Evolutionary conservation across 208 protist genomes (phyloP).

Genomic region (Angomonas desouzai): DNA sequence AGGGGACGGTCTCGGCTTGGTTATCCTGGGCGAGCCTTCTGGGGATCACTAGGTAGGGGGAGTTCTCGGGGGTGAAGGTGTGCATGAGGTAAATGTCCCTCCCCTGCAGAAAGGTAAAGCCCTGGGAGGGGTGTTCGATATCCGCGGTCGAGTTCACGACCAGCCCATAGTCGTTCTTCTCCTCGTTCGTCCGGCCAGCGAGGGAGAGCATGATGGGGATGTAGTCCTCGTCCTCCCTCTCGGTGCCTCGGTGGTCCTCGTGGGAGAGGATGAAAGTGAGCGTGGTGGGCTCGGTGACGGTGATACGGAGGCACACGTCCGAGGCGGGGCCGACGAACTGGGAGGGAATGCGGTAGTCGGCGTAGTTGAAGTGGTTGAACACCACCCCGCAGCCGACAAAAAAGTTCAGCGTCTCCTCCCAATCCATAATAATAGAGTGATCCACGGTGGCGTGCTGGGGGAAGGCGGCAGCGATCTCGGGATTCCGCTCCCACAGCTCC

Average conservation of each 20-base stretch:
- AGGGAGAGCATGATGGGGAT: slow-evolving; percentile 49
- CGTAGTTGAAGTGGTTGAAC: slow-evolving; percentile 32
- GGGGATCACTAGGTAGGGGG: slow-evolving; percentile 47
- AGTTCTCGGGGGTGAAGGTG: slow-evolving; percentile 44
- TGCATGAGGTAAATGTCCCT: slow-evolving; percentile 49
- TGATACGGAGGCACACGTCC: slow-evolving; percentile 38
- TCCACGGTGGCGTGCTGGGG: slow-evolving; percentile 30
- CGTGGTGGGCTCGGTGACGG: slow-evolving; percentile 32
- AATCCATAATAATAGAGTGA: slow-evolving; percentile 44
- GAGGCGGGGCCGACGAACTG: slow-evolving; percentile 29
- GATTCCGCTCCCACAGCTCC: slow-evolving; percentile 38
- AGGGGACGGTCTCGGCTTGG: slow-evolving; percentile 14
- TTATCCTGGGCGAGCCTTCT: slow-evolving; percentile 25
- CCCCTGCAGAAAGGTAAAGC: slow-evolving; percentile 41
- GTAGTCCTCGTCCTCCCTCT: slow-evolving; percentile 33
- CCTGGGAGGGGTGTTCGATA: slow-evolving; percentile 25
- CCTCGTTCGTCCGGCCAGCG: slow-evolving; percentile 17
- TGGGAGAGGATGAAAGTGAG: slow-evolving; percentile 50
- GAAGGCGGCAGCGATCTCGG: slow-evolving; percentile 31
- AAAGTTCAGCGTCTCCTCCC: slow-evolving; percentile 40
- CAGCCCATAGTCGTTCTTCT: slow-evolving; percentile 22
- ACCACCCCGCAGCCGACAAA: slow-evolving; percentile 56
- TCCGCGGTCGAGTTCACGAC: slow-evolving; percentile 33
- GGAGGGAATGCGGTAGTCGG: slow-evolving; percentile 54
- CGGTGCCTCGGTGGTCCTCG: slow-evolving; percentile 34